Conservation (phyloP, 495 filamentous ascomycete genomes). For the Penicillium ucsense region DNA sequence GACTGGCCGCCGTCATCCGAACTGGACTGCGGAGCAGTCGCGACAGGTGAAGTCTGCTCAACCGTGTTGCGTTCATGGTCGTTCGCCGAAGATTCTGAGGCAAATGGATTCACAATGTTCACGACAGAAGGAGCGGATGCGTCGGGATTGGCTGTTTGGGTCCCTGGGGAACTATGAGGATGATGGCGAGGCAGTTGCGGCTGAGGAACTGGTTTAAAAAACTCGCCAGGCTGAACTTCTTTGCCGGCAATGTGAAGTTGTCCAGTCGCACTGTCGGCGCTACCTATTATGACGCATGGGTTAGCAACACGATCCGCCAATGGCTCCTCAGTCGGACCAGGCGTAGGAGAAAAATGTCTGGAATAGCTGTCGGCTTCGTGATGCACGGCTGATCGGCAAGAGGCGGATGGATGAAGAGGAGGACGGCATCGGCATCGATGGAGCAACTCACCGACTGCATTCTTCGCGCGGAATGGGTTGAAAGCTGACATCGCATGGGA, state of each 20-base stretch:
- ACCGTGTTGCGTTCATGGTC: constrained; percentile 11
- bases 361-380: not conserved
- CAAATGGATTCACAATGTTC: no score
- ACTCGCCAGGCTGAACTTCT: not conserved
- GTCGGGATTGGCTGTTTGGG: constrained; percentile 15
- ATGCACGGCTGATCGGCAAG: constrained; percentile 11
- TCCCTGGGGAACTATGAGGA: no score
- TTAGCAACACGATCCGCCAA: constrained; percentile 1
- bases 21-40: constrained; percentile 20
- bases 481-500: constrained; percentile 42
- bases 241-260: not conserved
- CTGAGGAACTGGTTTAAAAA: constrained; percentile 1
- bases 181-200: no score
- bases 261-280: constrained; percentile 1
- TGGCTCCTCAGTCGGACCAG: not conserved
- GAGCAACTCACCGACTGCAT: constrained; percentile 24
- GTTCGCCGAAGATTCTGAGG: constrained; percentile 8
- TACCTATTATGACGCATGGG: constrained; percentile 5
- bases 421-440: constrained; percentile 1
- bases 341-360: not conserved
- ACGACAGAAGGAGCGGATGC: no score
- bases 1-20: constrained; percentile 18
- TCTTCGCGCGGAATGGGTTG: constrained; percentile 47
- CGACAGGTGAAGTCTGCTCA: not conserved
- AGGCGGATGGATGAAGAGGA: constrained; percentile 4